A percentile compares a stretch with the other conserved stretches of the same genome.
Evolutionary conservation across 108 stramenopile genomes (phyloP).

Genomic region (Seminavis robusta): DNA sequence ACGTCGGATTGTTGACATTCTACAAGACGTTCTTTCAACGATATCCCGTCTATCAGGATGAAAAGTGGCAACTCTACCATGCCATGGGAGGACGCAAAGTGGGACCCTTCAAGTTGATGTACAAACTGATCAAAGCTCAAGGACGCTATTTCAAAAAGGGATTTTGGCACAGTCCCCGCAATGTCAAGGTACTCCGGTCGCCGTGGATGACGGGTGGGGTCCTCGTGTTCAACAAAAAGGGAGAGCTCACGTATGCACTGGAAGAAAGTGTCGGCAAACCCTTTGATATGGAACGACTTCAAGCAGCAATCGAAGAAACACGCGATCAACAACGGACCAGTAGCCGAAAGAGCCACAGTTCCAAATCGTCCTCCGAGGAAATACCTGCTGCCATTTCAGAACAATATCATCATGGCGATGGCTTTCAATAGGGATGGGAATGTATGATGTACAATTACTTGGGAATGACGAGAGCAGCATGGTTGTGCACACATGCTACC

Average conservation of each 20-base stretch:
- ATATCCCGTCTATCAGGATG: constrained; percentile 7
- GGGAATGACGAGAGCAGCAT: too few relatives aligned
- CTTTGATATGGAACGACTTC: too few relatives aligned
- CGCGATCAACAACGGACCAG: too few relatives aligned
- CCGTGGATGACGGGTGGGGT: constrained; percentile 8
- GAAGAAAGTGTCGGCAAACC: too few relatives aligned
- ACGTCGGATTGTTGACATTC: constrained; percentile 2
- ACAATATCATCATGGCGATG: too few relatives aligned
- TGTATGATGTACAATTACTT: too few relatives aligned
- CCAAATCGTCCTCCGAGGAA: too few relatives aligned
- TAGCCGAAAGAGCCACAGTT: too few relatives aligned
- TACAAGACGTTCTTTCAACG: constrained; percentile 9
- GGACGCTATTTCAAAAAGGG: neutral
- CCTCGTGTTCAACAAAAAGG: constrained; percentile 1
- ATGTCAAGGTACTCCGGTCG: neutral
- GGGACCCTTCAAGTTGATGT: neutral
- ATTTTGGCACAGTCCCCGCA: neutral
- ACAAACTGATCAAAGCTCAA: neutral
- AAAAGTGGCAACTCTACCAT: constrained; percentile 6
- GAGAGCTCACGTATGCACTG: neutral
- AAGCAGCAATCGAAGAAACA: too few relatives aligned
- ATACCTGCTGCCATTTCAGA: too few relatives aligned
- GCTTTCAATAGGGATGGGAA: too few relatives aligned
- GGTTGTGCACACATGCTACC: too few relatives aligned
- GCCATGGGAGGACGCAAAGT: constrained; percentile 13